Conservation (phyloP, 2,329 filamentous ascomycete genomes). For the Hypoxylon sp. region DNA sequence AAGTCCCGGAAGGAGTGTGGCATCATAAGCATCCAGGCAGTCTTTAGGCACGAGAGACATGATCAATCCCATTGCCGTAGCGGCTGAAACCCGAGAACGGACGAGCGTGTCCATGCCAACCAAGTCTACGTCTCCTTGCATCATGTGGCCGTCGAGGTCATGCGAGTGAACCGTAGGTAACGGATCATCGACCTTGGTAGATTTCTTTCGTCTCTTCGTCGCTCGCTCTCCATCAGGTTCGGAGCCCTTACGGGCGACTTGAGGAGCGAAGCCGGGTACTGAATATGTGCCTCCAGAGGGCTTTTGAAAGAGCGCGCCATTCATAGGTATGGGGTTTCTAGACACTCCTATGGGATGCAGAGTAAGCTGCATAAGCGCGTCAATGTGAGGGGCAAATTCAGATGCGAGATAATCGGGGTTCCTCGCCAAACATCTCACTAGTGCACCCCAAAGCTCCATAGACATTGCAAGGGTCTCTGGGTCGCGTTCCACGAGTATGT, state of each 20-base stretch:
- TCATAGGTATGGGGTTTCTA: conserved; percentile 92
- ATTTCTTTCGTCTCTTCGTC: conserved; percentile 84
- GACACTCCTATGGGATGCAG: conserved; percentile 94
- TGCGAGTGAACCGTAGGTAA: conserved; percentile 78
- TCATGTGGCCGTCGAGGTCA: conserved; percentile 98
- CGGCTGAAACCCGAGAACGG: conserved; percentile 88
- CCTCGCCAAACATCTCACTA: conserved; percentile 78
- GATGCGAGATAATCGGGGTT: conserved; percentile 75
- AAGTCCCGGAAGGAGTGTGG: conserved; percentile 75
- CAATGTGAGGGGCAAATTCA: conserved; percentile 82
- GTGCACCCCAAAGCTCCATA: conserved; percentile 86
- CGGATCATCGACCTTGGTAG: conserved; percentile 83
- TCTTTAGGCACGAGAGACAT: conserved; percentile 81
- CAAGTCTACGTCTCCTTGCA: conserved; percentile 95
- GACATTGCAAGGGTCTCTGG: conserved; percentile 85
- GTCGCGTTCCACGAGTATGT: conserved; percentile 93
- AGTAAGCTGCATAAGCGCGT: conserved; percentile 85
- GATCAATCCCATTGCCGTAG: conserved; percentile 86
- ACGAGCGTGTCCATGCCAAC: conserved; percentile 91
- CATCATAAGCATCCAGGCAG: conserved; percentile 74
- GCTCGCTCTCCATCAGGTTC: conserved; percentile 73
- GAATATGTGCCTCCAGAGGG: conserved; percentile 90
- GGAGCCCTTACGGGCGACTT: conserved; percentile 64
- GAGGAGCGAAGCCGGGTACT: conserved; percentile 61
- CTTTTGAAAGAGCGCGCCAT: conserved; percentile 88